Evolutionary conservation across 176 grass and related monocot species (phyloP).

Genomic region (Paspalum notatum): DNA sequence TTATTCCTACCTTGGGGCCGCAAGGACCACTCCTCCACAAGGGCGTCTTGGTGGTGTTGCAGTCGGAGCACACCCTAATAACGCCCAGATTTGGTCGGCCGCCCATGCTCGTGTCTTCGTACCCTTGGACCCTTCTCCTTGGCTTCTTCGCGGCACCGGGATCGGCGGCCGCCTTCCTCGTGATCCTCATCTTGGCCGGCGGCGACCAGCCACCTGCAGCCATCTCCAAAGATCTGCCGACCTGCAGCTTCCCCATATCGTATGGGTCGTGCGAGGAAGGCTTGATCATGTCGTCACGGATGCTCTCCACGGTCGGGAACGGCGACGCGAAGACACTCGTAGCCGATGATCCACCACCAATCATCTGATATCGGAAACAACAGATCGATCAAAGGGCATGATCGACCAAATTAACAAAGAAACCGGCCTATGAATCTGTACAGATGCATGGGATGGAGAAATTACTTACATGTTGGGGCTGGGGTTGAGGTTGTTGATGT

Average conservation of each 20-base stretch:
- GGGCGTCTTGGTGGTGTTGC: slow-evolving; percentile 96
- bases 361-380: slow-evolving; percentile 29
- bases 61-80: slow-evolving; percentile 93
- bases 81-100: slow-evolving; percentile 52
- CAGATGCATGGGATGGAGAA: not conserved
- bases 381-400: not conserved
- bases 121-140: slow-evolving; percentile 44
- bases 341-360: slow-evolving; percentile 51
- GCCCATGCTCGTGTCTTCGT: slow-evolving; percentile 28
- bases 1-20: slow-evolving; percentile 79
- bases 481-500: slow-evolving; percentile 30
- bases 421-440: not conserved
- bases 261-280: slow-evolving; percentile 56
- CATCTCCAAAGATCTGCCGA: not conserved
- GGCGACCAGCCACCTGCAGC: slow-evolving; percentile 40
- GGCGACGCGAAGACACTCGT: slow-evolving; percentile 12
- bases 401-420: not conserved
- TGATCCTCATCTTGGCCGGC: slow-evolving; percentile 74
- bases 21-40: slow-evolving; percentile 96
- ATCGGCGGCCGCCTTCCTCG: slow-evolving; percentile 71
- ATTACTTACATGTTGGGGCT: too few species aligned
- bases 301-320: slow-evolving; percentile 62
- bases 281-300: slow-evolving; percentile 64
- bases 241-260: slow-evolving; percentile 39
- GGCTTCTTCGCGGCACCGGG: slow-evolving; percentile 57